phyloP scores from a whole-genome alignment of 768 basidiomycete genomes.

The Amanita thiersii region DNA sequence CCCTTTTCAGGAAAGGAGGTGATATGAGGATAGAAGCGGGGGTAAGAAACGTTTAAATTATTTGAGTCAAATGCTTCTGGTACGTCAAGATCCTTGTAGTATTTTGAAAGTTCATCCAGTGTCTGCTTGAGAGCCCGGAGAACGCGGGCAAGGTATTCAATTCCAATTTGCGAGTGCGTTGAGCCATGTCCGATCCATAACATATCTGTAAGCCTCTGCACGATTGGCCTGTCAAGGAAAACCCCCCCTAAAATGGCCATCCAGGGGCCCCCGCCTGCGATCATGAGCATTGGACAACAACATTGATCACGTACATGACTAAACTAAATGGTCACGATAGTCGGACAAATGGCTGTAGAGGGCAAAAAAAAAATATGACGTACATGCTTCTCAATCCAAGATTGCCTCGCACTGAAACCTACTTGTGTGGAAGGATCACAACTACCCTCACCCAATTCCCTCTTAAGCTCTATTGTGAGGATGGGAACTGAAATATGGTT shows the following conservation, averaged over 20 bases:
- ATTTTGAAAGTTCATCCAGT: not conserved
- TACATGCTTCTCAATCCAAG: slow-evolving; percentile 9
- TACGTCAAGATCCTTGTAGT: slow-evolving; percentile 3
- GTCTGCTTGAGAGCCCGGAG: slow-evolving; percentile 1
- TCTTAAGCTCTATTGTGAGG: not conserved
- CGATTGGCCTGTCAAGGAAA: slow-evolving; percentile 4
- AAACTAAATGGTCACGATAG: not conserved
- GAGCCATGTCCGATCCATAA: slow-evolving; percentile 6
- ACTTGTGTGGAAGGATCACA: slow-evolving; percentile 10
- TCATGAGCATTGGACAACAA: slow-evolving; percentile 14
- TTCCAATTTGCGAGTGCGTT: not conserved
- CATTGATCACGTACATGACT: slow-evolving; percentile 11
- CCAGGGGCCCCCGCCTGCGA: slow-evolving; percentile 15
- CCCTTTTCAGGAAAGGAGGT: not conserved
- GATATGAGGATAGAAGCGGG: not conserved
- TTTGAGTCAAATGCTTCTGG: too few species aligned
- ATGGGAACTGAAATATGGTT: slow-evolving; percentile 5
- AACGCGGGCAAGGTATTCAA: not conserved
- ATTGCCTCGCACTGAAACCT: slow-evolving; percentile 7
- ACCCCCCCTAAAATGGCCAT: slow-evolving; percentile 12
- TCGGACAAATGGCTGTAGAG: slow-evolving; percentile 11
- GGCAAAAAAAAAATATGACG: not conserved
- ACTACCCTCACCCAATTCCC: not conserved
- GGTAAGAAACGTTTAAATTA: not conserved
- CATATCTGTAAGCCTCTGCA: slow-evolving; percentile 8